Evolutionary conservation across 2,329 filamentous ascomycete genomes (phyloP), one percentile per base, ranked within the genome.

Genomic region (Stromatinia cepivora): DNA sequence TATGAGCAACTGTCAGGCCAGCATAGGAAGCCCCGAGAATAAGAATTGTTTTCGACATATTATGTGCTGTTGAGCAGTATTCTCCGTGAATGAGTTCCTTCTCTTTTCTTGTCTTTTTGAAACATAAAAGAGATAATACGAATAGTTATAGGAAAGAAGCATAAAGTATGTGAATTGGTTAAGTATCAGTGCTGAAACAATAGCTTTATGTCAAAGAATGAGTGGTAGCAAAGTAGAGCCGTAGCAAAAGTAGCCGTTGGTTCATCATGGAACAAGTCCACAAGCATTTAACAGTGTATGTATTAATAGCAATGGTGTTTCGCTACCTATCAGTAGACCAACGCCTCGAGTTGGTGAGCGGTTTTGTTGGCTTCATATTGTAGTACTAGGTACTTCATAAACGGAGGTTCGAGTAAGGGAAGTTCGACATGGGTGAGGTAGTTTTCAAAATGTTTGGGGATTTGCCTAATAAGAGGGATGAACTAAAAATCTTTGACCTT

Each of bases 1-100:
- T 84, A 71, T 88, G 86, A 3, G 86, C 84, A 3, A 79, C 79
- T 11, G 80, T 82, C 3, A 87, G 70, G 45, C 86, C 86, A 25
- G 77, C 84, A 73, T 84, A 87, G 9, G 84, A 86, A n/a, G 81
- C 84, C 36, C 86, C 86, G 1, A 88, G 77, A 46, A 88, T 80
- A 65, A 87, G 77, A 69, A 87, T 83, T 22, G 73, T 76, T 58
- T 74, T 75, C 36, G 70, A n/a, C 75, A 76, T 76, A 20, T 42
- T 70, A 36, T 57, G 25, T 46, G 34, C 31, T 42, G 36, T 42
- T 46, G 42, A 62, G 46, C 25, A 36, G 54, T 39, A 50, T 39
- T 46, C 31, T 31, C 28, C 22, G 8, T 15, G 45, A 34, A 11
- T 8, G 28, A 46, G 25, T 17, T 39, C 10, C 22, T 63, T 20